Evolutionary conservation across 2,329 filamentous ascomycete species (phyloP), one percentile per base, ranked within the genome.

Genomic region (Curvularia eragrostidis): DNA sequence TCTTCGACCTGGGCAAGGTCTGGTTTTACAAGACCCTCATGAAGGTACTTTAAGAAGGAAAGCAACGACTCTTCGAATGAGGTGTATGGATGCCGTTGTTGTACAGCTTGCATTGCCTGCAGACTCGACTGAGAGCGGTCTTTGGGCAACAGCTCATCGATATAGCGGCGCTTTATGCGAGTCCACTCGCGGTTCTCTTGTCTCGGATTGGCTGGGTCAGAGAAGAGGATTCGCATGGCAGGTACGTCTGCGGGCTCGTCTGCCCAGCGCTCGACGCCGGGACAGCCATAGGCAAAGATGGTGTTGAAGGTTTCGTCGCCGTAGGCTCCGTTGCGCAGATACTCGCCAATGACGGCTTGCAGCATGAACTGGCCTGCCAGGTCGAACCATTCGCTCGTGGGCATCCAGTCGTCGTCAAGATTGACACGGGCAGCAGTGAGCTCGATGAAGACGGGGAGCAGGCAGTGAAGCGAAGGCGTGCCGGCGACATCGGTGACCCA

Each of bases 1-100:
- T 75, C 75, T 61, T 86, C 83, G 3, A 86, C 73, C 61, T 86
- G 84, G 1, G 79, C 65, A 1, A 86, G 75, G 19, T 85, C 73
- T 0, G 84, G 84, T 30, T 76, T 71, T 19, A 79, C 69, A 18
- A 83, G 68, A 6, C 70, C 73, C 2, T 74, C 66, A 56, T 83
- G 77, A 12, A 86, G 67, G 26, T 75, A 69, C 0, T 70, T 62
- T 6, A 86, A 61, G 56, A 81, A 82, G 0, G 71, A 68, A 3
- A 80, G 59, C 1, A 84, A 60, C 1, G 64, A 59, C 3, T 66
- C 57, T 43, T 82, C 79, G 34, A 84, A 81, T 3, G 68, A 64
- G 9, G 62, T 7, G 76, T 71, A 51, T 72, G 77, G 48, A 75
- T 69, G 69, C 47, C 13, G 77, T 34, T 32, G 55, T 48, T 59